phyloP scores from a whole-genome alignment of 495 filamentous ascomycete genomes.

The Penicillium soppii region DNA sequence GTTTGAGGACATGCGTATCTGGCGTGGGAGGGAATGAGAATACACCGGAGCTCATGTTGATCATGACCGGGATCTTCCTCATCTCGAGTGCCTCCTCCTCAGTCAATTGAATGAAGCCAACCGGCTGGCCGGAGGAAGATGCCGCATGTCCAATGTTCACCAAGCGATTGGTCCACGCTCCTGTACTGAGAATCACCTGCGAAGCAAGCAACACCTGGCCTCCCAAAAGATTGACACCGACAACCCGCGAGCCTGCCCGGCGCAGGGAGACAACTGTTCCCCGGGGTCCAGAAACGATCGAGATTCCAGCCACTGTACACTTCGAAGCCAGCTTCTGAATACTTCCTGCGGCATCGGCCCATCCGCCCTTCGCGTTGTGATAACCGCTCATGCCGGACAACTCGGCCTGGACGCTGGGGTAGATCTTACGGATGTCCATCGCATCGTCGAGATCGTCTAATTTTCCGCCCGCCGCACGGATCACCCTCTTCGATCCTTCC shows the following conservation, averaged over 20 bases:
- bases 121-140: conserved; percentile 50
- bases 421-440: conserved; percentile 4
- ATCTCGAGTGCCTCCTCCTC: conserved; percentile 15
- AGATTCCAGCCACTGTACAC: conserved; percentile 19
- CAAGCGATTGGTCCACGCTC: conserved; percentile 71
- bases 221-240: conserved; percentile 14
- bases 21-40: conserved; percentile 69
- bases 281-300: conserved; percentile 16
- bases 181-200: conserved; percentile 38
- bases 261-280: conserved; percentile 17
- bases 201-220: conserved; percentile 70
- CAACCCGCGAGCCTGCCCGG: conserved; percentile 3
- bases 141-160: conserved; percentile 67
- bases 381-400: conserved; percentile 45
- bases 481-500: conserved; percentile 18
- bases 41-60: conserved; percentile 69
- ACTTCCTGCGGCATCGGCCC: conserved; percentile 67
- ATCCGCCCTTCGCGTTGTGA: conserved; percentile 63
- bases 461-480: background rate
- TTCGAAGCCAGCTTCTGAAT: conserved; percentile 54
- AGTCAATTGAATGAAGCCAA: conserved; percentile 23
- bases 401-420: conserved; percentile 3
- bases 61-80: conserved; percentile 30
- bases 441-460: conserved; percentile 7
- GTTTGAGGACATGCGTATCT: conserved; percentile 59